phyloP scores from a whole-genome alignment of 805 yeast genomes.

The Saccharomycodes ludwigii region DNA sequence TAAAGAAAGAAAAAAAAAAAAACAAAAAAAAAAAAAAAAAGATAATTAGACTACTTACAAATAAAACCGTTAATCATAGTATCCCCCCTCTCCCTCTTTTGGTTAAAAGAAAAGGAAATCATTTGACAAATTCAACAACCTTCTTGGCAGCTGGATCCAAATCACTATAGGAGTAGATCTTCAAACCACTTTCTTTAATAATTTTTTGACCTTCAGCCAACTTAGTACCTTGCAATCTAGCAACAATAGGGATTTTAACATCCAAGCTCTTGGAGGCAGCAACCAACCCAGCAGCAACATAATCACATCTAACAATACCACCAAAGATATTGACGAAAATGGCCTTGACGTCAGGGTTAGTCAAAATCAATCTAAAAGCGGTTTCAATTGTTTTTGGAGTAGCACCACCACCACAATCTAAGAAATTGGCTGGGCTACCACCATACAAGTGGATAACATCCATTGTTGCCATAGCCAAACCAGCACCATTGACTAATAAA shows the following conservation, averaged over 20 bases:
- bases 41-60: too few relatives aligned
- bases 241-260: slow-evolving; percentile 88
- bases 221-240: slow-evolving; percentile 98
- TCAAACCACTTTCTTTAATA: slow-evolving; percentile 79
- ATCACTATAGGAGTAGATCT: slow-evolving; percentile 83
- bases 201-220: slow-evolving; percentile 77
- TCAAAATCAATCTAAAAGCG: slow-evolving; percentile 86
- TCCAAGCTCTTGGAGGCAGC: slow-evolving; percentile 88
- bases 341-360: slow-evolving; percentile 82
- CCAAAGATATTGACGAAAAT: slow-evolving; percentile 98
- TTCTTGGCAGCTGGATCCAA: slow-evolving; percentile 96
- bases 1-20: too few relatives aligned
- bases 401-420: slow-evolving; percentile 99
- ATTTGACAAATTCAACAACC: slow-evolving; percentile 62
- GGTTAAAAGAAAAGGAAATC: too few relatives aligned
- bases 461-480: slow-evolving; percentile 99
- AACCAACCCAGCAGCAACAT: slow-evolving; percentile 94
- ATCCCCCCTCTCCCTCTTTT: too few relatives aligned
- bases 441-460: slow-evolving; percentile 97
- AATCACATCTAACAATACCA: slow-evolving; percentile 99
- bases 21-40: too few relatives aligned
- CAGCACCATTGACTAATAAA: slow-evolving; percentile 98
- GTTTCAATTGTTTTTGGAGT: slow-evolving; percentile 96
- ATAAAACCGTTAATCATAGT: too few relatives aligned
- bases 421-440: slow-evolving; percentile 97